Conservation (phyloP, 306 rosid species). For the Pyrus bretschneideri region DNA sequence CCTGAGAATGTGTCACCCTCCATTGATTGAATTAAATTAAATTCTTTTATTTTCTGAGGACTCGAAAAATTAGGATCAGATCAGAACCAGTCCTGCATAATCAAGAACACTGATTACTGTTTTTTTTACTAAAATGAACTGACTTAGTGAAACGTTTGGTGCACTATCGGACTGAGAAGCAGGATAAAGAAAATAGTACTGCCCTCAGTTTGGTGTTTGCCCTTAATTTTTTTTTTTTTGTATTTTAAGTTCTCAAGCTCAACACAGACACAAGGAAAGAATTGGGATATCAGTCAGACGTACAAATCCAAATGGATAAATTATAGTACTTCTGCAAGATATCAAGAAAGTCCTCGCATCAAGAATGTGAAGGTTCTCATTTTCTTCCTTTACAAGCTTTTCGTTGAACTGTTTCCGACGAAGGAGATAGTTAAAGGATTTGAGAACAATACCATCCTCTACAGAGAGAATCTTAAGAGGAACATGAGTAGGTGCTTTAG, state of each 20-base stretch:
- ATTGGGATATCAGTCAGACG: background rate
- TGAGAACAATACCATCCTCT: conserved; percentile 89
- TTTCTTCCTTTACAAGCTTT: conserved; percentile 94
- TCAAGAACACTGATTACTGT: background rate
- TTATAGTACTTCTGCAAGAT: background rate
- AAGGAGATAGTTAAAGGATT: conserved; percentile 74
- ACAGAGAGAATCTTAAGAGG: conserved; percentile 83
- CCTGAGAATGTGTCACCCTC: conserved; percentile 85
- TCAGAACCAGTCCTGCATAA: conserved; percentile 51
- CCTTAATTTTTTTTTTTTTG: no score
- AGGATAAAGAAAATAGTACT: no score
- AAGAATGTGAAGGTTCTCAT: conserved; percentile 90
- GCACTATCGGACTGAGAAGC: no score
- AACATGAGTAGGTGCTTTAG: conserved; percentile 64
- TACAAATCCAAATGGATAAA: conserved; percentile 4
- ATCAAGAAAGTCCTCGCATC: conserved; percentile 45
- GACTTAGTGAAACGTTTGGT: no score
- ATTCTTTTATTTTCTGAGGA: background rate
- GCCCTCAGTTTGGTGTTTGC: no score
- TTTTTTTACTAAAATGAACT: background rate
- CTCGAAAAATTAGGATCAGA: conserved; percentile 22
- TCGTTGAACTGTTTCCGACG: conserved; percentile 91
- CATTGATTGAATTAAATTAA: conserved; percentile 32
- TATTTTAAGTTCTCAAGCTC: no score
- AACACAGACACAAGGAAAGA: no score